A percentile compares a stretch with the other conserved stretches of the same genome.
Evolutionary conservation across 2,329 filamentous ascomycete species (phyloP).

Genomic region (Lasiodiplodia sp.): DNA sequence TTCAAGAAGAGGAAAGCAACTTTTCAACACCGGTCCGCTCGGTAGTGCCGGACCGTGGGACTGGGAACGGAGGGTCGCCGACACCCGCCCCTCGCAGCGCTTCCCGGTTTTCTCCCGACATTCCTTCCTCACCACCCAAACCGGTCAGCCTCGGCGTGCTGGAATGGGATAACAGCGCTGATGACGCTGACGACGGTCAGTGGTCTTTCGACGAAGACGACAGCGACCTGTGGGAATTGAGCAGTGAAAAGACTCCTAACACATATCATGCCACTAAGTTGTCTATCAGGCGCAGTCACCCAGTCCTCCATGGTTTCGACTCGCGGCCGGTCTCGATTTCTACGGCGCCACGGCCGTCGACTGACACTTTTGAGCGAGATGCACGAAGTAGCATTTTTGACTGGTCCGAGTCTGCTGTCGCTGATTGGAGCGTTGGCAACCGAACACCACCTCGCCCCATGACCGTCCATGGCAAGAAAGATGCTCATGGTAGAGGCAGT

Average conservation of each 20-base stretch:
- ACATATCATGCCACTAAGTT: conserved; percentile 42
- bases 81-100: conserved; percentile 39
- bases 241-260: conserved; percentile 42
- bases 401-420: conserved; percentile 70
- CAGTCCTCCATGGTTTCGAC: conserved; percentile 39
- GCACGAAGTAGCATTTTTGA: conserved; percentile 75
- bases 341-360: conserved; percentile 26
- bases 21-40: conserved; percentile 53
- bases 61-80: conserved; percentile 46
- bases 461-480: conserved; percentile 79
- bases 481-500: conserved; percentile 73
- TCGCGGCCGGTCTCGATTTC: conserved; percentile 39
- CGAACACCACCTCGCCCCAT: conserved; percentile 70
- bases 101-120: conserved; percentile 49
- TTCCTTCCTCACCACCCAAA: conserved; percentile 56
- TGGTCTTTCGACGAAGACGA: conserved; percentile 51
- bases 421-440: conserved; percentile 67
- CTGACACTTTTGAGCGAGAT: conserved; percentile 49
- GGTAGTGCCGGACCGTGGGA: conserved; percentile 45
- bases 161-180: conserved; percentile 48
- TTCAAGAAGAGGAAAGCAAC: conserved; percentile 59
- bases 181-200: conserved; percentile 48
- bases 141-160: conserved; percentile 50
- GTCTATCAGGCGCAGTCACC: conserved; percentile 43
- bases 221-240: conserved; percentile 49